Evolutionary conservation across 257 asterid species (phyloP), one percentile per base, ranked within the genome.

Genomic region (Solanum virginianum): DNA sequence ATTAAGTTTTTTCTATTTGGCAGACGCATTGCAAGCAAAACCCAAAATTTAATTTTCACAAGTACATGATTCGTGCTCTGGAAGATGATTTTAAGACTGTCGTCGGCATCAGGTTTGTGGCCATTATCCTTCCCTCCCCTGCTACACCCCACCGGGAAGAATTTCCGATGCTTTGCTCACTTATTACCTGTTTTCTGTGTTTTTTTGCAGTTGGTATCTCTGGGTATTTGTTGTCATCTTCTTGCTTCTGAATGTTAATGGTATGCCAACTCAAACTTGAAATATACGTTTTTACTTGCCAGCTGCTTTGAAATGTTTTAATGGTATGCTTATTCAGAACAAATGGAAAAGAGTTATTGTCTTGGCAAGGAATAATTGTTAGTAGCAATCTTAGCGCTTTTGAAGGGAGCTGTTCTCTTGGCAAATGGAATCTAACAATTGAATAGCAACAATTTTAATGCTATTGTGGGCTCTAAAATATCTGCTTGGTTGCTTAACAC

Each of bases 71-170:
- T 41, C 99, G 99, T 84, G 99, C 99, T 60, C 86, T 97, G 29
- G 99, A 97, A 91, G 99, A 88, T 57, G 99, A 97, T 92, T 97
- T 97, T 90, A 94, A 92, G 93, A 91, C 16, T 60, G 99, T 97
- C 77, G 99, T 97, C 68, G 99, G 99, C 87, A 97, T 97, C 80
- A 97, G 99, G 99, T 83, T 63, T 24, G 49, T 83, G 55, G 24
- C 59, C 59, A 53, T 9, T 51, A 17, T 77, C 63, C 63, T n/a
- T 77, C 3, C 63, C 13, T n/a, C 63, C 47, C 39, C 14, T 49
- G n/a, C 81, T 4, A 29, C 63, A 77, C 60, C 47, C 82, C 82
- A 51, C 16, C 6, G 26, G 81, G 43, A 53, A 77, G 63, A 77
- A 53, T 51, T 77, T 26, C 15, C 3, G 3, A 24, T 16, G 26